phyloP scores from a whole-genome alignment of 2,329 filamentous ascomycete species.

The Hymenoscyphus albidus region DNA sequence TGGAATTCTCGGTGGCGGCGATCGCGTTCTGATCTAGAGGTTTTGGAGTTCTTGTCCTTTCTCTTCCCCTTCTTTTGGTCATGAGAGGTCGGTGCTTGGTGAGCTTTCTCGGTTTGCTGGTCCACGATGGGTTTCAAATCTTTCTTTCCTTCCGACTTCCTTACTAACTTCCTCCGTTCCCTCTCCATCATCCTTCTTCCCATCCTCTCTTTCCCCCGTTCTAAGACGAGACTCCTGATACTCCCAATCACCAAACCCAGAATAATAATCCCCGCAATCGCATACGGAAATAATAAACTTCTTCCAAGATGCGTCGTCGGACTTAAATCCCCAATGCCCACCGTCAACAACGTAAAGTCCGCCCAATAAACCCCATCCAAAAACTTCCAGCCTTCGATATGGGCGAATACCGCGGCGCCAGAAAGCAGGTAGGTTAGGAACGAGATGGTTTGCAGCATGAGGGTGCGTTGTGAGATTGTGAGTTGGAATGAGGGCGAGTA shows the following conservation, averaged over 20 bases:
- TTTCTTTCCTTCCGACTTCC: constrained; percentile 43
- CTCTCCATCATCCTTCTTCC: constrained; percentile 58
- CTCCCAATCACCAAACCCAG: constrained; percentile 79
- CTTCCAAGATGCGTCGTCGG: constrained; percentile 53
- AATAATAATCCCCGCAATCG: constrained; percentile 77
- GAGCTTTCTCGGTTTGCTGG: constrained; percentile 9
- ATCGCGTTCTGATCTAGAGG: constrained; percentile 45
- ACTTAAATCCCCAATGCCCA: constrained; percentile 57
- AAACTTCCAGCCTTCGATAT: constrained; percentile 70
- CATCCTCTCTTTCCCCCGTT: constrained; percentile 52
- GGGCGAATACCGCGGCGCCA: constrained; percentile 71
- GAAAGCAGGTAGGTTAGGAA: constrained; percentile 78
- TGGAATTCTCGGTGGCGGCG: constrained; percentile 68
- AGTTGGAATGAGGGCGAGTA: constrained; percentile 77
- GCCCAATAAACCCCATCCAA: constrained; percentile 78
- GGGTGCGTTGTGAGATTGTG: constrained; percentile 74
- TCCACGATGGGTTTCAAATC: constrained; percentile 43
- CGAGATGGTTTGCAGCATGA: constrained; percentile 87
- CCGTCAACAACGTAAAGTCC: constrained; percentile 65
- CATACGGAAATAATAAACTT: constrained; percentile 76
- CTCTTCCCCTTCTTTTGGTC: constrained; percentile 10
- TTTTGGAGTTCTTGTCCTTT: background rate
- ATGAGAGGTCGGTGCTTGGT: constrained; percentile 5
- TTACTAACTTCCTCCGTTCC: constrained; percentile 48
- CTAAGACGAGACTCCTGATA: constrained; percentile 63